Percentiles rank a stretch among this genome's conserved stretches.
These are phyloP conservation scores for Stentor roeselii DNA, from an alignment of 73 alveolate genomes.

Conservation along the genomic window DNA sequence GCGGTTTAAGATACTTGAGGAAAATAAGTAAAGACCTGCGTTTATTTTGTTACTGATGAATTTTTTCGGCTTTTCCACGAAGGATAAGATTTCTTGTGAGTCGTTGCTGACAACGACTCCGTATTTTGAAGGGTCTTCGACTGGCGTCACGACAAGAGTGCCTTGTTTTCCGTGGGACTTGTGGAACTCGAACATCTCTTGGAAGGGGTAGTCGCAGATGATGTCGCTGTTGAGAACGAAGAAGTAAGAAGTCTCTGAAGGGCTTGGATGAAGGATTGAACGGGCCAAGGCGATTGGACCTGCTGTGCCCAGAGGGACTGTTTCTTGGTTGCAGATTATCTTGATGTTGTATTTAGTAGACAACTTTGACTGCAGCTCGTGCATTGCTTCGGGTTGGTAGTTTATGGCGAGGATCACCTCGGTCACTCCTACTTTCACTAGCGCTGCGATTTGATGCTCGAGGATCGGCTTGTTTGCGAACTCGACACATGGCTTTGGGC, in stretches of 20 bases:
- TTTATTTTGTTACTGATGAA: slow-evolving; percentile 92
- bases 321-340: slow-evolving; percentile 69
- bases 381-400: slow-evolving; percentile 82
- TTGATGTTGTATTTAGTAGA: slow-evolving; percentile 48
- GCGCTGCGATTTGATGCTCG: slow-evolving; percentile 85
- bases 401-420: slow-evolving; percentile 91
- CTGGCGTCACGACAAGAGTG: slow-evolving; percentile 85
- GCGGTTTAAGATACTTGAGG: slow-evolving; percentile 80
- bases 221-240: slow-evolving; percentile 95
- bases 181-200: slow-evolving; percentile 88
- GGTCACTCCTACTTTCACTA: slow-evolving; percentile 84
- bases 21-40: slow-evolving; percentile 95
- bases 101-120: slow-evolving; percentile 94
- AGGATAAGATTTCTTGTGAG: slow-evolving; percentile 71
- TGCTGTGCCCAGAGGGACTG: slow-evolving; percentile 76
- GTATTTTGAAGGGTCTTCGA: slow-evolving; percentile 95
- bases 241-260: slow-evolving; percentile 66
- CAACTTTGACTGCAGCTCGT: slow-evolving; percentile 45
- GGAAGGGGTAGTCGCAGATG: slow-evolving; percentile 95
- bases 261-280: slow-evolving; percentile 70
- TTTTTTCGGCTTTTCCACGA: slow-evolving; percentile 92
- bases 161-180: slow-evolving; percentile 94
- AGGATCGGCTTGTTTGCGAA: slow-evolving; percentile 89
- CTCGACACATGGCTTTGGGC: slow-evolving; percentile 88
- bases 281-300: slow-evolving; percentile 97